Evolutionary conservation across 2,329 filamentous ascomycete genomes (phyloP).

Genomic region (Pyricularia sp.): DNA sequence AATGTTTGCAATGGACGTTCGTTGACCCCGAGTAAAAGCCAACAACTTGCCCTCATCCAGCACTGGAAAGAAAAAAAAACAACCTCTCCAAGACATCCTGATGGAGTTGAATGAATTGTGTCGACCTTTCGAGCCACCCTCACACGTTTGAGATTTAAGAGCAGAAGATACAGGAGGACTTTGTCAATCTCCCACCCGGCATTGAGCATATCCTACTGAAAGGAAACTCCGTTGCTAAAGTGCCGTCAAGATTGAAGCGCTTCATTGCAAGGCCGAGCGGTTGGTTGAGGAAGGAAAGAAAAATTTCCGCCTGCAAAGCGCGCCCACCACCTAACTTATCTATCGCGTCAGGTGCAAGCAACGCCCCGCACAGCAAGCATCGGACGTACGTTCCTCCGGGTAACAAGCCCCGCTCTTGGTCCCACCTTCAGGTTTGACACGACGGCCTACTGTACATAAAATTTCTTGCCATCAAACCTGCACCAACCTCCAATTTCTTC

Average conservation of each 20-base stretch:
- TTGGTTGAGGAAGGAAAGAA: conserved; percentile 21
- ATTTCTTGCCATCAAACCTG: neutral
- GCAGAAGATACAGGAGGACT: conserved; percentile 77
- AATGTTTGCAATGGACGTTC: neutral
- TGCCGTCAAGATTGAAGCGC: conserved; percentile 14
- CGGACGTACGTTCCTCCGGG: neutral
- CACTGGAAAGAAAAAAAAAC: no score
- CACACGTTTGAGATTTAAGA: conserved; percentile 59
- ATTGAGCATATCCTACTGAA: conserved; percentile 44
- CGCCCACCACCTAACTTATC: neutral
- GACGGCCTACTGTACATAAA: neutral
- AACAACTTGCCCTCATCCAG: no score
- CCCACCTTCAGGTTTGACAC: neutral
- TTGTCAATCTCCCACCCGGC: conserved; percentile 54
- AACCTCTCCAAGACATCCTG: neutral
- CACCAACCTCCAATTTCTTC: conserved; percentile 7
- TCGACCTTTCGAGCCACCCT: conserved; percentile 78
- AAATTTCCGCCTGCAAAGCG: neutral
- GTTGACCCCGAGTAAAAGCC: neutral
- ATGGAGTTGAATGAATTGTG: conserved; percentile 37
- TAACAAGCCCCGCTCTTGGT: neutral
- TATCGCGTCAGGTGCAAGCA: neutral
- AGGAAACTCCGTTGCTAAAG: conserved; percentile 21
- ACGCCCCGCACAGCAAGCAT: neutral
- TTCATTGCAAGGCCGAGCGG: conserved; percentile 26